A percentile compares a stretch with the other conserved stretches of the same genome.
These are phyloP conservation scores for Cladosporium sp. DNA, from an alignment of 2,329 filamentous ascomycete species.

Conservation along the genomic window DNA sequence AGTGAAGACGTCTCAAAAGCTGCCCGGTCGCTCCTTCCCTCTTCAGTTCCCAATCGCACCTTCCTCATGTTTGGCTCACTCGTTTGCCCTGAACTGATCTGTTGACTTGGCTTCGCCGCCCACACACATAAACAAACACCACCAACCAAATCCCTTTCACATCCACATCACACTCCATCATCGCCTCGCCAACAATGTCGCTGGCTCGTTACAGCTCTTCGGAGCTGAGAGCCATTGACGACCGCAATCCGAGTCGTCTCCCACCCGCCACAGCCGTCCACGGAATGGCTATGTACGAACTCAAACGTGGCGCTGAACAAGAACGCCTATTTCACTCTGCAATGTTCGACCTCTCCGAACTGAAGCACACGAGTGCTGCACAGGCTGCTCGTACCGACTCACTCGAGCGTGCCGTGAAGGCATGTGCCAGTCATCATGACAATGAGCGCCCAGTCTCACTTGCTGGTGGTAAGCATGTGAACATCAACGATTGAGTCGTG, in stretches of 20 bases:
- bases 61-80: background rate
- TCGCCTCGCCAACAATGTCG: background rate
- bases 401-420: conserved; percentile 5
- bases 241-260: conserved; percentile 26
- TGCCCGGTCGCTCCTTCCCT: background rate
- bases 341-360: conserved; percentile 29
- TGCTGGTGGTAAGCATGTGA: conserved; percentile 6
- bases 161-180: background rate
- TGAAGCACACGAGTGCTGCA: conserved; percentile 17
- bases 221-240: conserved; percentile 26
- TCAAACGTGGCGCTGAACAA: conserved; percentile 31
- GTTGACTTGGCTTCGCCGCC: background rate
- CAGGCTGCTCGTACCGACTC: conserved; percentile 2
- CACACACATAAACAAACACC: background rate
- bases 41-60: background rate
- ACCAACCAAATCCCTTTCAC: background rate
- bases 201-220: background rate
- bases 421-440: conserved; percentile 8
- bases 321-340: conserved; percentile 33
- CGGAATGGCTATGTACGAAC: conserved; percentile 36
- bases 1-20: background rate
- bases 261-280: conserved; percentile 32
- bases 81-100: background rate
- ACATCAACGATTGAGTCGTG: background rate
- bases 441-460: conserved; percentile 11